phyloP scores from a whole-genome alignment of 2,329 filamentous ascomycete genomes.

The Fusarium succisae region DNA sequence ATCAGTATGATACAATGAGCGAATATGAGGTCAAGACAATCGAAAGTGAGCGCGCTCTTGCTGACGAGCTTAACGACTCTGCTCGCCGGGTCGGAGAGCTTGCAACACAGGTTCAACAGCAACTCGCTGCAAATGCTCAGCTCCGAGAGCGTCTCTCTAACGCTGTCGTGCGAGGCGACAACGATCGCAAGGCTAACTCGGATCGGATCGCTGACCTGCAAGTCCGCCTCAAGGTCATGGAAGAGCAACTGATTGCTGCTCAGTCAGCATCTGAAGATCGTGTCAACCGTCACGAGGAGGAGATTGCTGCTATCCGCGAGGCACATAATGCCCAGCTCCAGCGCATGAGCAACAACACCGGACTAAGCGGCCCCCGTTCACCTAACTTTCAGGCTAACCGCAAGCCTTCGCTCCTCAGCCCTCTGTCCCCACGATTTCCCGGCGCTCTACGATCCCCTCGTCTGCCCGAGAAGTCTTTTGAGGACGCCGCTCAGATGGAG shows the following conservation, averaged over 20 bases:
- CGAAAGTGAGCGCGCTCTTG: constrained; percentile 70
- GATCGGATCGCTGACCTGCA: constrained; percentile 87
- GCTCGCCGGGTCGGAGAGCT: constrained; percentile 83
- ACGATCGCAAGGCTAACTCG: constrained; percentile 82
- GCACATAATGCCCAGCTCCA: constrained; percentile 80
- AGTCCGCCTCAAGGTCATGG: constrained; percentile 78
- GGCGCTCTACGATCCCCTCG: constrained; percentile 52
- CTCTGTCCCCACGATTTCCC: constrained; percentile 49
- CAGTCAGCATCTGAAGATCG: constrained; percentile 89
- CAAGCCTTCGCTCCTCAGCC: constrained; percentile 49
- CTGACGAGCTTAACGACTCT: constrained; percentile 76
- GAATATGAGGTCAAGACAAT: constrained; percentile 65
- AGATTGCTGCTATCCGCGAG: constrained; percentile 79
- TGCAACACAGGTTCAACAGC: constrained; percentile 79
- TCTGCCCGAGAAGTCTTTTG: constrained; percentile 71
- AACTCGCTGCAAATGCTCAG: constrained; percentile 79
- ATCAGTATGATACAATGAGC: constrained; percentile 68
- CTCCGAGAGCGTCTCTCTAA: constrained; percentile 80
- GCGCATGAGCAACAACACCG: constrained; percentile 67
- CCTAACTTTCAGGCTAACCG: constrained; percentile 46
- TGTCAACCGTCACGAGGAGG: constrained; percentile 85
- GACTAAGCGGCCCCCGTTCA: constrained; percentile 46
- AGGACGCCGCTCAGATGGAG: constrained; percentile 78
- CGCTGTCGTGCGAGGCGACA: constrained; percentile 84
- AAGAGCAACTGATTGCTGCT: constrained; percentile 83